phyloP scores from a whole-genome alignment of 2,329 filamentous ascomycete species.

The Fusarium sp. region DNA sequence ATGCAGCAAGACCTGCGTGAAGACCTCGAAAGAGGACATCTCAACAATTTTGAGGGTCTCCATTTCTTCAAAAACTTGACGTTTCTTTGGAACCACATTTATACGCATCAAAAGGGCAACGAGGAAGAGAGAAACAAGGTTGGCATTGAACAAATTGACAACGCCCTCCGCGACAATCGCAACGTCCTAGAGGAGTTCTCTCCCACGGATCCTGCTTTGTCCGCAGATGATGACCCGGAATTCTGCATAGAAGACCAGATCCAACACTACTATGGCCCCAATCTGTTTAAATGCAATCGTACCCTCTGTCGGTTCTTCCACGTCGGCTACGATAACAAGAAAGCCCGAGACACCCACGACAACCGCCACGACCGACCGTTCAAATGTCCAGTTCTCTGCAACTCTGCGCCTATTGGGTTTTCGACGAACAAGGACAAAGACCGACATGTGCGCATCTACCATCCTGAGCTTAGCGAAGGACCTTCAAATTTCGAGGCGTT shows the following conservation, averaged over 20 bases:
- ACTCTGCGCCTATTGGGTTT: conserved; percentile 57
- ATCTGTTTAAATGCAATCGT: conserved; percentile 59
- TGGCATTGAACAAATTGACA: conserved; percentile 24
- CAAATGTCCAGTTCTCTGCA: conserved; percentile 53
- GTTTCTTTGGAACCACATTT: conserved; percentile 5
- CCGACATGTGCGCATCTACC: conserved; percentile 44
- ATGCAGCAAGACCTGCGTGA: not conserved
- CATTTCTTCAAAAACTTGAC: not conserved
- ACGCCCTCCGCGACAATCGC: conserved; percentile 42
- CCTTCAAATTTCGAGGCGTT: not conserved
- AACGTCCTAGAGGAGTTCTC: conserved; percentile 48
- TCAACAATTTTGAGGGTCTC: not conserved
- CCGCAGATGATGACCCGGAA: conserved; percentile 28
- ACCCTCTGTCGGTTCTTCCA: conserved; percentile 61
- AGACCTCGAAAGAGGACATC: not conserved
- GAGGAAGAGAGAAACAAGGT: conserved; percentile 19
- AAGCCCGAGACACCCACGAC: conserved; percentile 54
- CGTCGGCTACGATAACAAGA: conserved; percentile 55
- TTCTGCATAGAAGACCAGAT: conserved; percentile 17
- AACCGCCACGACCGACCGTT: conserved; percentile 59
- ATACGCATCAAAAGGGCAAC: not conserved
- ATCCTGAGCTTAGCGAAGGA: not conserved
- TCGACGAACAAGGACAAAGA: conserved; percentile 55
- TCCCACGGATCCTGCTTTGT: not conserved
- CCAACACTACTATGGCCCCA: conserved; percentile 54